Conservation (phyloP, 768 basidiomycete species). For the Mycena pura region DNA sequence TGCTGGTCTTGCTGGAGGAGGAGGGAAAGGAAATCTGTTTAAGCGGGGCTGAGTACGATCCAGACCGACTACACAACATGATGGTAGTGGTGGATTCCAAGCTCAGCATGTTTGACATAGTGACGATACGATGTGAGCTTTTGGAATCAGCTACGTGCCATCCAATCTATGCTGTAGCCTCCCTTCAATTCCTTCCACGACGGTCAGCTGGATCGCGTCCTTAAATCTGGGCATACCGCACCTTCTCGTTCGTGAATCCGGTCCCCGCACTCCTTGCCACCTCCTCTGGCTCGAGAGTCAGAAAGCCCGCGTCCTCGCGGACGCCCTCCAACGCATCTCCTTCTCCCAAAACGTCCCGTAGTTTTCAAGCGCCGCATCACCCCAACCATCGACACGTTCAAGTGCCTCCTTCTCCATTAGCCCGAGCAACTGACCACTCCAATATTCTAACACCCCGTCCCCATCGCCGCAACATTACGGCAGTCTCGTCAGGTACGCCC, state of each 20-base stretch:
- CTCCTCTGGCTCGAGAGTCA: slow-evolving; percentile 59
- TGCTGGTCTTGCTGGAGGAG: slow-evolving; percentile 73
- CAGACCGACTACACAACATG: slow-evolving; percentile 80
- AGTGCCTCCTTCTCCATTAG: slow-evolving; percentile 32
- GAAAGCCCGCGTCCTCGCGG: slow-evolving; percentile 59
- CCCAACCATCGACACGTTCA: slow-evolving; percentile 36
- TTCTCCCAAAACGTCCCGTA: slow-evolving; percentile 78
- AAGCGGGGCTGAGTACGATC: slow-evolving; percentile 86
- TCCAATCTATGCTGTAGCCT: slow-evolving; percentile 8
- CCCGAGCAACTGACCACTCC: slow-evolving; percentile 18
- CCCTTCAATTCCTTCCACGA: slow-evolving; percentile 54
- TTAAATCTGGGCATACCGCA: slow-evolving; percentile 59
- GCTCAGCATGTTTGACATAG: slow-evolving; percentile 62
- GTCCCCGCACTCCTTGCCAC: slow-evolving; percentile 54
- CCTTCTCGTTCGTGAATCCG: slow-evolving; percentile 43
- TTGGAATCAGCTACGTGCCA: not conserved
- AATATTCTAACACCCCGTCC: slow-evolving; percentile 20
- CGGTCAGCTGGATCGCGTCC: slow-evolving; percentile 64
- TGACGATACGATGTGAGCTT: slow-evolving; percentile 56
- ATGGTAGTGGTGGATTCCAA: slow-evolving; percentile 65
- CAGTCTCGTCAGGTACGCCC: slow-evolving; percentile 48
- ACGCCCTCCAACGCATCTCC: slow-evolving; percentile 70
- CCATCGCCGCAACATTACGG: slow-evolving; percentile 10
- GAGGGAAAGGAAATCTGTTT: slow-evolving; percentile 57
- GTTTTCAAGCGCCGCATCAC: slow-evolving; percentile 37